Base-by-base conservation (phyloP, 2,329 filamentous ascomycete genomes). In the Diaporthe nobilis region DNA sequence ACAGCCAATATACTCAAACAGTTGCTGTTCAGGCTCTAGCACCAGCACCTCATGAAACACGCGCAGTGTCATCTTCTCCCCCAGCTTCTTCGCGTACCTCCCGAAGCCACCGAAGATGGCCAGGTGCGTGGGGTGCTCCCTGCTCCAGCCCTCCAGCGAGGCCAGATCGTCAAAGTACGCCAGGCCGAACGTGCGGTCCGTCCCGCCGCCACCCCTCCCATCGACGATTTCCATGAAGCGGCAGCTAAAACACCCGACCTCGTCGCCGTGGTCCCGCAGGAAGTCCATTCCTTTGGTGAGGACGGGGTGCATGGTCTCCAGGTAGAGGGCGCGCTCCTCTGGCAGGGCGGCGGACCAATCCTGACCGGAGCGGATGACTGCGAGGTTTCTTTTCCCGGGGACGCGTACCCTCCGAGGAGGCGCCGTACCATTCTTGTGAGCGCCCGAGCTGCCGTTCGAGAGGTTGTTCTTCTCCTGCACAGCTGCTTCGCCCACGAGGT, bases 271-370 rank as follows among this genome's bases (percentile, higher is more conserved):
- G 71, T 87, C 85, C 0, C 85, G 83, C 2, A 87, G 80, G 74
- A 86, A 88, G 25, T 83, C 79, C 86, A 88, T 87, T 0, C 86
- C 86, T 55, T 81, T 81, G 25, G 80, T 80, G 8, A 88, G 80
- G 1, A 86, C 84, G 0, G 86, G 86, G 72, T 87, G 85, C 85
- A 88, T 87, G 6, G 83, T 86, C 37, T 83, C 81, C 13, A 87
- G 80, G 77, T 87, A 88, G 2, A 87, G 77, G 60, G 83, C 81
- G 1, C 85, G 82, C 80, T 88, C 86, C 39, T 83, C 81, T 2
- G 84, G 83, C 6, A 79, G 75, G 2, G 85, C 86, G 34, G 79
- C 81, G 0, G 82, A 83, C 86, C 85, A 88, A 75, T 87, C 86
- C 76, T 88, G 86, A 0, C 85, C 86, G 0, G 86, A 87, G 37